These are phyloP conservation scores for Rhizoctonia solani DNA, from an alignment of 1,284 basidiomycete species.

Conservation along the genomic window DNA sequence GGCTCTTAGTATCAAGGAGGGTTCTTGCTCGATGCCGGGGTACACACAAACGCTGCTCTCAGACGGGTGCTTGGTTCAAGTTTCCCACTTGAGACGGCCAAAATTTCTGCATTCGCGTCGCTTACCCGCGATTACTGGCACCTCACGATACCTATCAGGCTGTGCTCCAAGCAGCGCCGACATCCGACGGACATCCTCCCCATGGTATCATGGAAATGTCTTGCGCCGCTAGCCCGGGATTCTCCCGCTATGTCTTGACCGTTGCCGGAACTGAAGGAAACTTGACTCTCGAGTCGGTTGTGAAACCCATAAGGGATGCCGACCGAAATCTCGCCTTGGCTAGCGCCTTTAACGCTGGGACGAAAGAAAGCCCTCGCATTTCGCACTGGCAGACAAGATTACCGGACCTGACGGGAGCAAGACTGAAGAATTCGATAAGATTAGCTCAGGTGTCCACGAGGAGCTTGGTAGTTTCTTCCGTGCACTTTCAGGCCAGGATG, in stretches of 20 bases:
- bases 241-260: constrained; percentile 48
- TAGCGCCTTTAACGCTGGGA: constrained; percentile 5
- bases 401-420: constrained; percentile 51
- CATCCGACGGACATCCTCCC: constrained; percentile 53
- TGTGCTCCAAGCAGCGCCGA: constrained; percentile 43
- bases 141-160: constrained; percentile 75
- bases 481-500: constrained; percentile 53
- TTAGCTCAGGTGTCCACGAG: constrained; percentile 56
- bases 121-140: constrained; percentile 68
- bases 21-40: constrained; percentile 65
- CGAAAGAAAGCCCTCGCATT: neutral
- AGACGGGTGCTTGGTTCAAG: constrained; percentile 59
- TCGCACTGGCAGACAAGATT: constrained; percentile 7
- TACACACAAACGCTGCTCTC: constrained; percentile 66
- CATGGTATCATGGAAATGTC: constrained; percentile 64
- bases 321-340: constrained; percentile 32
- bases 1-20: constrained; percentile 85
- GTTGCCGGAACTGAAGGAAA: constrained; percentile 66
- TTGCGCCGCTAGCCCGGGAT: constrained; percentile 56
- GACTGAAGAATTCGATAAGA: constrained; percentile 57
- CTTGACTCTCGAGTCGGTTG: constrained; percentile 52
- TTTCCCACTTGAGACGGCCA: constrained; percentile 50
- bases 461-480: constrained; percentile 68
- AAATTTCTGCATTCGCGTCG: constrained; percentile 64
- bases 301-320: constrained; percentile 40